A percentile compares a stretch with the other conserved stretches of the same genome.
Evolutionary conservation across 257 asterid species (phyloP).

Genomic region (Primulina huaijiensis): DNA sequence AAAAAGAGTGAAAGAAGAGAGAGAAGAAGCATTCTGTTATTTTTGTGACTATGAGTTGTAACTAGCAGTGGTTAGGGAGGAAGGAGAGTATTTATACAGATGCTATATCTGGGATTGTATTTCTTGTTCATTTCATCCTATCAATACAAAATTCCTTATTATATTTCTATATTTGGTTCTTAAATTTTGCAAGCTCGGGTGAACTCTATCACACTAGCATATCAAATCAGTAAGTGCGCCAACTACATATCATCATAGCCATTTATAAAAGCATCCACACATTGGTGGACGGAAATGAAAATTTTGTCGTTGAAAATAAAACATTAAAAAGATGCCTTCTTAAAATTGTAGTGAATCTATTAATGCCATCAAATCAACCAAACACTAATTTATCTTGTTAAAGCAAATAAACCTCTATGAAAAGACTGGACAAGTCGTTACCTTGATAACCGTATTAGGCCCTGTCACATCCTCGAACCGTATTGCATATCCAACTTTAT

Average conservation of each 20-base stretch:
- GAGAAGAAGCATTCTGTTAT: too few relatives aligned
- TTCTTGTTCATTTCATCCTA: too few relatives aligned
- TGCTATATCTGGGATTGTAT: too few relatives aligned
- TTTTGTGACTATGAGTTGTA: too few relatives aligned
- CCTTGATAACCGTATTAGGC: slow-evolving; percentile 86
- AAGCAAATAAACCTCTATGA: neutral
- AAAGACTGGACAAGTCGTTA: slow-evolving; percentile 18
- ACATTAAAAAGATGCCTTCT: neutral
- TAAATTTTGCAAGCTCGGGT: too few relatives aligned
- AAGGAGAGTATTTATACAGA: too few relatives aligned
- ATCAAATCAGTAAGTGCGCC: neutral
- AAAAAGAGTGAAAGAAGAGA: too few relatives aligned
- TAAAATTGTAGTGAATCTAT: neutral
- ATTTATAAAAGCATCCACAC: neutral
- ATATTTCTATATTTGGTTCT: too few relatives aligned
- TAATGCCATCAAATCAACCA: slow-evolving; percentile 8
- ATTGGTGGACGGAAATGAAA: neutral
- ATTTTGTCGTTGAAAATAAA: slow-evolving; percentile 1
- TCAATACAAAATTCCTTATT: too few relatives aligned
- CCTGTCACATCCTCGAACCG: slow-evolving; percentile 99
- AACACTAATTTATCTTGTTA: neutral
- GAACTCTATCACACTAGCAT: too few relatives aligned
- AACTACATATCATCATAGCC: neutral
- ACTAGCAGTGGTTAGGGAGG: too few relatives aligned
- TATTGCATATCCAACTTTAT: slow-evolving; percentile 89